These are phyloP conservation scores for Anisodus acutangulus DNA, from an alignment of 257 asterid species.

Conservation along the genomic window DNA sequence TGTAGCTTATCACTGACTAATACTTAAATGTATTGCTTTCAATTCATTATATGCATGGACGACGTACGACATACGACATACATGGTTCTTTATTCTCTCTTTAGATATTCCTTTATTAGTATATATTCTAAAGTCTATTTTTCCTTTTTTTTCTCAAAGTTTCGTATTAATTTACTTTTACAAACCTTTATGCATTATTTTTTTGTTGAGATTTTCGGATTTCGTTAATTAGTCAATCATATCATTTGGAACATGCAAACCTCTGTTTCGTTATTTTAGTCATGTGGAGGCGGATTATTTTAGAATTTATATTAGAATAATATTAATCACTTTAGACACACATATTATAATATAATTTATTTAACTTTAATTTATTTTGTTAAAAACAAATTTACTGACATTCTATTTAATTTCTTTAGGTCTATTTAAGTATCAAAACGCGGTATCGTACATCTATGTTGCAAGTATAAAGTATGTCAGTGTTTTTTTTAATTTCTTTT, in stretches of 20 bases:
- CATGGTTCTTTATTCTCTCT: too few species aligned
- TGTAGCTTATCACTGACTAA: too few species aligned
- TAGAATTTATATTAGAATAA: neutral
- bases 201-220: neutral
- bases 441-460: neutral
- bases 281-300: neutral
- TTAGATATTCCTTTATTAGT: too few species aligned
- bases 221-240: neutral
- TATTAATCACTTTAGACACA: neutral
- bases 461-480: neutral
- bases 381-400: neutral
- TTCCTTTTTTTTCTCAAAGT: neutral
- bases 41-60: too few species aligned
- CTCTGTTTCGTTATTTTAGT: neutral
- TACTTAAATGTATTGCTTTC: too few species aligned
- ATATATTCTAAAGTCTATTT: neutral
- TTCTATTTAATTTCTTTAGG: neutral
- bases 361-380: neutral
- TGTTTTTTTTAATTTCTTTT: neutral
- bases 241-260: conserved; percentile 8
- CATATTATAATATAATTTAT: neutral
- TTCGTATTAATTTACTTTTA: neutral
- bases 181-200: neutral
- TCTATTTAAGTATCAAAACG: neutral
- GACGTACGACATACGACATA: too few species aligned